Evolutionary conservation across 495 filamentous ascomycete species (phyloP), one percentile per base, ranked within the genome.

Genomic region (Coniosporium apollinis): DNA sequence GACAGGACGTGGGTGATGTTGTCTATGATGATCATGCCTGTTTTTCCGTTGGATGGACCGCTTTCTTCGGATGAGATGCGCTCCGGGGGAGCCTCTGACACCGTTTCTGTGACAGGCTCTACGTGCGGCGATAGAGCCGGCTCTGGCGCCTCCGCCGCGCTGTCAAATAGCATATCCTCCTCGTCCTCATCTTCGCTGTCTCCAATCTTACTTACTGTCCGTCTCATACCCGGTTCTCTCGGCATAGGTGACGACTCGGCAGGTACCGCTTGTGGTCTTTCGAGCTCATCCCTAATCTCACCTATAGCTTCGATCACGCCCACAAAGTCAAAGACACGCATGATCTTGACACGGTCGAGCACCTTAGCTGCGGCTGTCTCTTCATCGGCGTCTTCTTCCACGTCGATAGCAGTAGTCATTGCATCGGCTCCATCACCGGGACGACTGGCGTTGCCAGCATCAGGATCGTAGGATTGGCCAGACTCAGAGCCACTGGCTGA

Each of bases 301-400:
- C 28, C 43, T 4, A 75, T 33, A 6, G 67, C 65, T 46, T 78
- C 71, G 54, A 50, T 60, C 18, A 76, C 36, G 3, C 72, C 72
- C 36, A 67, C 59, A 14, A 71, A 44, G 41, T 78, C 71, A 47
- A 76, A 75, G 4, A 76, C 63, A 3, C 66, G 46, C 38, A 70
- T 66, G 25, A 78, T 62, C 16, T 56, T 57, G 6, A 73, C 57
- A 17, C 54, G 51, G 25, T 69, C 64, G 0, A 78, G 52, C 34
- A 60, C 60, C 22, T 37, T 41, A n/a, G 24, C 28, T 16, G 38
- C 47, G 21, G n/a, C n/a, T n/a, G n/a, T n/a, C n/a, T n/a, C n/a
- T n/a, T 36, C 13, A 19, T 41, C 38, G n/a, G 8, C n/a, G 2
- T 34, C n/a, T n/a, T 20, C 19, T 34, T 34, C 32, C 3, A 9